Percentiles rank a stretch among this genome's conserved stretches.
These are phyloP conservation scores for Termitomyces sp. DNA, from an alignment of 768 basidiomycete species.

Conservation along the genomic window DNA sequence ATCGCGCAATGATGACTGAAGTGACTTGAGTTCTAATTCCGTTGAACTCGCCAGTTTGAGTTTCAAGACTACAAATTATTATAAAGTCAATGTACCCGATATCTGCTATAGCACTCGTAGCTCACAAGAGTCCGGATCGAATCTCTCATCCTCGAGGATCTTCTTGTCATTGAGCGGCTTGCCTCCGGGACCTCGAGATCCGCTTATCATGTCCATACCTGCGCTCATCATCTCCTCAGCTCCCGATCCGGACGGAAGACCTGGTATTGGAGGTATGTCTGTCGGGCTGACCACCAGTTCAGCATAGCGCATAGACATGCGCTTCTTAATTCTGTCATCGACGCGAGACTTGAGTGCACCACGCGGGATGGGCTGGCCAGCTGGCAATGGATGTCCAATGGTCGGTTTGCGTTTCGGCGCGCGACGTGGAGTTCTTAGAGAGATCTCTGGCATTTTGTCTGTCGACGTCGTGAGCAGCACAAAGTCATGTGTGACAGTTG, in stretches of 20 bases:
- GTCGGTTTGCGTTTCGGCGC: conserved; percentile 17
- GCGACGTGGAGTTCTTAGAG: conserved; percentile 18
- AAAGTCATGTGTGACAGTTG: conserved; percentile 1
- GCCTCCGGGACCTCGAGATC: conserved; percentile 36
- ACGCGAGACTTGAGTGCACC: conserved; percentile 51
- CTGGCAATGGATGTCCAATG: conserved; percentile 12
- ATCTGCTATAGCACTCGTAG: conserved; percentile 13
- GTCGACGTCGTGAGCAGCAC: background rate
- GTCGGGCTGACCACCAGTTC: conserved; percentile 70
- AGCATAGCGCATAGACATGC: conserved; percentile 92
- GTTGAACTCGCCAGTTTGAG: conserved; percentile 87
- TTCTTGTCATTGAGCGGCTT: conserved; percentile 56
- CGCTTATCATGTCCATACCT: conserved; percentile 26
- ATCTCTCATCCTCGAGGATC: conserved; percentile 67
- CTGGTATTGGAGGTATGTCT: conserved; percentile 55
- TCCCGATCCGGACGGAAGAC: conserved; percentile 41
- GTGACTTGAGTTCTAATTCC: conserved; percentile 68
- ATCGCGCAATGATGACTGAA: conserved; percentile 70
- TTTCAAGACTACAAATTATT: conserved; percentile 57
- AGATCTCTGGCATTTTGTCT: conserved; percentile 15
- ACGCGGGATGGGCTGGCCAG: conserved; percentile 24
- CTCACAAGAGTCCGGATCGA: conserved; percentile 89
- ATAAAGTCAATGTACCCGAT: conserved; percentile 6
- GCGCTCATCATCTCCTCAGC: conserved; percentile 21
- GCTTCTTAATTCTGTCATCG: conserved; percentile 93